phyloP scores from a whole-genome alignment of 495 filamentous ascomycete species.

The Ramalina intermedia region DNA sequence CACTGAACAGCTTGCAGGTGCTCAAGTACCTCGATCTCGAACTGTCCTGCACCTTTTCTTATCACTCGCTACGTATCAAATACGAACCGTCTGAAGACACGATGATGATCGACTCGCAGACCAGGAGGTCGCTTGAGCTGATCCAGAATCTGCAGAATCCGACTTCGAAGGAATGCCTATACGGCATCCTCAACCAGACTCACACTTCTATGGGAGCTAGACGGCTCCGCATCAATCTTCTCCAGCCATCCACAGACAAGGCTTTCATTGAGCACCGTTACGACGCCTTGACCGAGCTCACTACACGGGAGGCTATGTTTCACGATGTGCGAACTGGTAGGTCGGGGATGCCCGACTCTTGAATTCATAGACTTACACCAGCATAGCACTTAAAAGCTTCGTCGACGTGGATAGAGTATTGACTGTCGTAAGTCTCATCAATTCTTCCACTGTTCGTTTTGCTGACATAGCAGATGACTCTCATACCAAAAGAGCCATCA shows the following conservation, averaged over 20 bases:
- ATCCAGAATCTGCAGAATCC: constrained; percentile 71
- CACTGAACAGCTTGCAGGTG: constrained; percentile 34
- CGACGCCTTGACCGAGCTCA: constrained; percentile 75
- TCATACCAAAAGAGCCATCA: constrained; percentile 48
- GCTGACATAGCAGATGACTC: constrained; percentile 38
- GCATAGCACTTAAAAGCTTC: constrained; percentile 53
- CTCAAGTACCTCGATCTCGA: constrained; percentile 69
- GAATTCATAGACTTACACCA: constrained; percentile 3
- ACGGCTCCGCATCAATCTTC: constrained; percentile 62
- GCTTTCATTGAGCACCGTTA: constrained; percentile 49
- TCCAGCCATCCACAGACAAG: constrained; percentile 74
- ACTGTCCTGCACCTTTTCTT: constrained; percentile 47
- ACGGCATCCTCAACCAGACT: constrained; percentile 72
- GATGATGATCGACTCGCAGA: constrained; percentile 87
- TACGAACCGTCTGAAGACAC: constrained; percentile 82
- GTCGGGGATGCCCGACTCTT: background rate
- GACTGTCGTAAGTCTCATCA: constrained; percentile 34
- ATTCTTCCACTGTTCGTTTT: constrained; percentile 18
- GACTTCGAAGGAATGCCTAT: constrained; percentile 65
- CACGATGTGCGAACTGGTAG: constrained; percentile 52
- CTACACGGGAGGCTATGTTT: constrained; percentile 77
- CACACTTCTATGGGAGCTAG: constrained; percentile 78
- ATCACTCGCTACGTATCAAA: constrained; percentile 69
- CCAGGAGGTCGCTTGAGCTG: constrained; percentile 72
- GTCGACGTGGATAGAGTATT: constrained; percentile 56